phyloP scores from a whole-genome alignment of 768 basidiomycete species.

The Lactarius vividus region DNA sequence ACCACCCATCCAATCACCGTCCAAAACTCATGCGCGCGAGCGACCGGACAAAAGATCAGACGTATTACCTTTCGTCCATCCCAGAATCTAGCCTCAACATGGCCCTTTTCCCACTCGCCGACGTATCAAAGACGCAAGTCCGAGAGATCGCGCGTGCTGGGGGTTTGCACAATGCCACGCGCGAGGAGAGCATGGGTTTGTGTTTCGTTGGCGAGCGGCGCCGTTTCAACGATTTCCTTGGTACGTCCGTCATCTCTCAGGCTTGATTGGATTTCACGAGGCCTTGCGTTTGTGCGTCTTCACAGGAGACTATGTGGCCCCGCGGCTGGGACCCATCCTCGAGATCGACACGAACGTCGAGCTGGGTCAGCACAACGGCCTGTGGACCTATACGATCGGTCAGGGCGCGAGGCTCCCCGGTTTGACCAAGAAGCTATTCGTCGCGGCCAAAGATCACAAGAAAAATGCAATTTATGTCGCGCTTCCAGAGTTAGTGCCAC shows the following conservation, averaged over 20 bases:
- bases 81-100: conserved; percentile 59
- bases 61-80: conserved; percentile 85
- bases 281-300: background rate
- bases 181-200: conserved; percentile 89
- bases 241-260: conserved; percentile 39
- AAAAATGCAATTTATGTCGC: conserved; percentile 75
- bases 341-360: conserved; percentile 51
- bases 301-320: conserved; percentile 72
- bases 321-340: conserved; percentile 68
- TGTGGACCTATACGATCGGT: conserved; percentile 87
- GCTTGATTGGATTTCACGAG: background rate
- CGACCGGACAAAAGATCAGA: conserved; percentile 81
- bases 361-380: conserved; percentile 63
- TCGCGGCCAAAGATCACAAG: conserved; percentile 63
- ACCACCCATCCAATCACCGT: conserved; percentile 28
- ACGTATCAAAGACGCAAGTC: conserved; percentile 66
- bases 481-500: conserved; percentile 53
- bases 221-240: conserved; percentile 69
- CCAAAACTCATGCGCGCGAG: conserved; percentile 42
- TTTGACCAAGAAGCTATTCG: conserved; percentile 60
- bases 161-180: conserved; percentile 65
- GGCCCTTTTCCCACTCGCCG: conserved; percentile 78
- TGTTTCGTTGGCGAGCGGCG: conserved; percentile 89
- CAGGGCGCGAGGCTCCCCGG: conserved; percentile 71
- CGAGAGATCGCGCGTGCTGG: conserved; percentile 63